phyloP scores from a whole-genome alignment of 1,284 basidiomycete species.

The Nidula niveotomentosa region DNA sequence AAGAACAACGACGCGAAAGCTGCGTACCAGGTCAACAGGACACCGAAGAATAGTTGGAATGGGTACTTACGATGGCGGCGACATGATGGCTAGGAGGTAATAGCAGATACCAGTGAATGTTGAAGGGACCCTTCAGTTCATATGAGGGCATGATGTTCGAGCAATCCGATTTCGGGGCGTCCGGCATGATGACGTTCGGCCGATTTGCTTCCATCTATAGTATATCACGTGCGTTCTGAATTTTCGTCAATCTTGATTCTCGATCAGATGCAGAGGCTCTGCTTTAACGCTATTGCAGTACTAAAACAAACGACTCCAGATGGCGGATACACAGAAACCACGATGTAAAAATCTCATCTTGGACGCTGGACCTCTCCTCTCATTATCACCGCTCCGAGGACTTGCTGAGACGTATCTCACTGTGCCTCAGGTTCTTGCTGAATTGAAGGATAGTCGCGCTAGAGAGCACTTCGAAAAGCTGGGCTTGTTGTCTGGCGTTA shows the following conservation, averaged over 20 bases:
- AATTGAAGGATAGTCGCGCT: constrained; percentile 86
- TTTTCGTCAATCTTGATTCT: background rate
- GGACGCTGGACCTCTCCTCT: constrained; percentile 90
- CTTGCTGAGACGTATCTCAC: constrained; percentile 84
- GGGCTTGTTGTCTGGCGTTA: constrained; percentile 72
- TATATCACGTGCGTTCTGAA: background rate
- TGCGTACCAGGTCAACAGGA: constrained; percentile 20
- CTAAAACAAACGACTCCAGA: constrained; percentile 2
- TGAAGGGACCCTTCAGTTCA: too few relatives aligned
- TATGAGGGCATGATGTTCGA: too few relatives aligned
- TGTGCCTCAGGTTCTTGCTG: constrained; percentile 86
- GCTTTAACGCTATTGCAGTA: too few relatives aligned
- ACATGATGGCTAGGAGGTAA: too few relatives aligned
- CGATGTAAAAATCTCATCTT: constrained; percentile 83
- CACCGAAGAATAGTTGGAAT: too few relatives aligned
- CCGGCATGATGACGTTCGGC: too few relatives aligned
- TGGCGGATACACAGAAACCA: constrained; percentile 22
- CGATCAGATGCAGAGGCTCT: background rate
- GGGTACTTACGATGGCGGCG: constrained; percentile 19
- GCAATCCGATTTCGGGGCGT: too few relatives aligned
- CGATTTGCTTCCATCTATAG: constrained; percentile 1
- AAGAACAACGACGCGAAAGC: constrained; percentile 87
- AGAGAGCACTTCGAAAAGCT: constrained; percentile 83
- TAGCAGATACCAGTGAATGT: too few relatives aligned
- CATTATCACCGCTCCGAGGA: constrained; percentile 82